Evolutionary conservation across 2,329 filamentous ascomycete genomes (phyloP), one percentile per base, ranked within the genome.

Genomic region (Amesomyces nigricolor): DNA sequence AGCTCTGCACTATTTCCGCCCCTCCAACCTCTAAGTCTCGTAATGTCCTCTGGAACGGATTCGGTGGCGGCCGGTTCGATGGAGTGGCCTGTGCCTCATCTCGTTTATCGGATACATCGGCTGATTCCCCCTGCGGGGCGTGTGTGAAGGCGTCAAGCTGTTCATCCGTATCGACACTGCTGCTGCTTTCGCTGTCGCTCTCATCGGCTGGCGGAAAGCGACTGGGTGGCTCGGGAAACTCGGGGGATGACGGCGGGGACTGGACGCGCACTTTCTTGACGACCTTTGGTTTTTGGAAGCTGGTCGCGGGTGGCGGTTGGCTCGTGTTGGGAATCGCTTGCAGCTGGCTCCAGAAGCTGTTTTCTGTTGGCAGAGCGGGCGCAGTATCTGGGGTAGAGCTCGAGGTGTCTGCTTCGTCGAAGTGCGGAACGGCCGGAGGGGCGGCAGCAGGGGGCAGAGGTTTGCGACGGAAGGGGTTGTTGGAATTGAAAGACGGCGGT

Each of bases 211-310:
- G 67, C 38, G 58, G 64, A 58, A 57, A 71, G 58, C 61, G 69
- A 61, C 58, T 67, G 54, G 56, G 67, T 53, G 65, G 63, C 3
- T 69, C 70, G 65, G 71, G 68, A 64, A 78, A 79, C 61, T 81
- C 79, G 61, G 80, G 78, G 11, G 78, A 79, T n/a, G 78, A 77
- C 3, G 82, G 81, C 56, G 81, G 82, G 50, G 83, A 85, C 65
- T 85, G 77, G 8, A 86, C 79, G 64, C 85, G 81, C 58, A 88
- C 85, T 64, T 81, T 86, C 71, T 87, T 87, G 57, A 80, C 75
- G 39, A 81, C 74, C 73, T 79, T 88, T 40, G 68, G 67, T 61
- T 70, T 77, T 62, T 66, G 65, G 54, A 68, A 69, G 35, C 63
- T 73, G 61, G 65, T 69, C 38, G 58, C 66, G 30, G 65, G 69